Conservation (phyloP, 2,329 filamentous ascomycete species). For the Magnaporthiopsis incrustans region DNA sequence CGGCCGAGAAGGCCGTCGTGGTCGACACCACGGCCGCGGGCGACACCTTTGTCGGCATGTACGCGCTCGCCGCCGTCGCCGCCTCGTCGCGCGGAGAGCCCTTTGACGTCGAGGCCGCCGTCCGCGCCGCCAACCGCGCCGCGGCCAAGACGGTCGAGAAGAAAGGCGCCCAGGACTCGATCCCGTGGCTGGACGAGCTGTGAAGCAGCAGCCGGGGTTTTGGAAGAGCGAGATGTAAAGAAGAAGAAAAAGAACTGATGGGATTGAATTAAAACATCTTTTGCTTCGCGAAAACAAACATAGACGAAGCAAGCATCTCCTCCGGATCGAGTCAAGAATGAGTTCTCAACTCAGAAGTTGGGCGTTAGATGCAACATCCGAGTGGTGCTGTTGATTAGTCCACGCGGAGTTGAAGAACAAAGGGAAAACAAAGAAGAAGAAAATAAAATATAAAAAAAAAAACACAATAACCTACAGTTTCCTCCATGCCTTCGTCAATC, state of each 20-base stretch:
- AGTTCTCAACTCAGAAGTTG: too few species aligned
- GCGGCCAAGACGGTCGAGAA: constrained; percentile 60
- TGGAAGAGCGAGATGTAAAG: not conserved
- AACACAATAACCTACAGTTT: too few species aligned
- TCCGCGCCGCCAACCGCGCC: constrained; percentile 52
- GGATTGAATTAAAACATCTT: too few species aligned
- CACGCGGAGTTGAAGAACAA: too few species aligned
- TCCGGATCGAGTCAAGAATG: too few species aligned
- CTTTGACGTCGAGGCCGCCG: constrained; percentile 51
- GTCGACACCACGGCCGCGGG: constrained; percentile 92
- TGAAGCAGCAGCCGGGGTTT: not conserved
- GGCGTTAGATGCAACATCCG: too few species aligned
- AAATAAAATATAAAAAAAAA: too few species aligned
- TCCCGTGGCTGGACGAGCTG: constrained; percentile 53
- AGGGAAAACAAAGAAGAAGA: too few species aligned
- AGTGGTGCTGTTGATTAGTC: too few species aligned
- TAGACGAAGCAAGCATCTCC: too few species aligned
- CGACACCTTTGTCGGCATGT: constrained; percentile 88
- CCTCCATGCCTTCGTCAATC: too few species aligned
- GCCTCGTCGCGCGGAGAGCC: constrained; percentile 17
- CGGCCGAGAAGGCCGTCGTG: constrained; percentile 63
- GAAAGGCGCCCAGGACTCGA: constrained; percentile 56
- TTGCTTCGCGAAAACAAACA: too few species aligned
- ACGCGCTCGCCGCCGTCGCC: constrained; percentile 63
- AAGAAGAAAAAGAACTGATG: not conserved